These are phyloP conservation scores for Ophiocordyceps camponoti-leonardi DNA, from an alignment of 2,329 filamentous ascomycete genomes.

Conservation along the genomic window DNA sequence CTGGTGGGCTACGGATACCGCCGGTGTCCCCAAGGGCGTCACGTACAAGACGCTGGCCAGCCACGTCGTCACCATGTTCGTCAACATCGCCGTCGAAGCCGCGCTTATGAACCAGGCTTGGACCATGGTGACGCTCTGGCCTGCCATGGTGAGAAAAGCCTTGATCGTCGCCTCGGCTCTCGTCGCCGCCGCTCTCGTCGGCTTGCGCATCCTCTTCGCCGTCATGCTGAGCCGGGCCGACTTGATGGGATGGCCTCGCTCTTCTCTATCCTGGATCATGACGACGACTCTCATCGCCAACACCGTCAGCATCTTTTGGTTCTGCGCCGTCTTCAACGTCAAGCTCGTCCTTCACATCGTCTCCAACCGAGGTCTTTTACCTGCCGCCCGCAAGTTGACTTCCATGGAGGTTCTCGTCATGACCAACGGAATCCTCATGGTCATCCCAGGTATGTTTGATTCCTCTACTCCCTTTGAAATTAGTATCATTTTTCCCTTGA, in stretches of 20 bases:
- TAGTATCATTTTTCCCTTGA: background rate
- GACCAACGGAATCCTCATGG: slow-evolving; percentile 38
- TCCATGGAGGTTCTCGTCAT: slow-evolving; percentile 38
- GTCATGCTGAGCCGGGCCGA: slow-evolving; percentile 18
- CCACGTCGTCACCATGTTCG: slow-evolving; percentile 7
- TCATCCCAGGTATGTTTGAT: slow-evolving; percentile 28
- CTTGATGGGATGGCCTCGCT: slow-evolving; percentile 8
- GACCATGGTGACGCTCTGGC: slow-evolving; percentile 33
- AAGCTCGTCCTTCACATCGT: slow-evolving; percentile 31
- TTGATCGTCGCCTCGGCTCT: slow-evolving; percentile 15
- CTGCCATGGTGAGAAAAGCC: slow-evolving; percentile 13
- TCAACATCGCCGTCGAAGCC: slow-evolving; percentile 26
- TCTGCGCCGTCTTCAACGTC: slow-evolving; percentile 36
- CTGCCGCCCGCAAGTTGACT: slow-evolving; percentile 21
- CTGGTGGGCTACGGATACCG: slow-evolving; percentile 36
- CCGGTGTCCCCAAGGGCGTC: slow-evolving; percentile 20
- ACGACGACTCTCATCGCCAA: slow-evolving; percentile 20
- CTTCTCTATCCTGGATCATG: slow-evolving; percentile 21
- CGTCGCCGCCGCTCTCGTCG: slow-evolving; percentile 15
- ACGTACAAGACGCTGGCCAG: slow-evolving; percentile 22
- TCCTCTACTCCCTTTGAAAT: background rate
- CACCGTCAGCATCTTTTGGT: slow-evolving; percentile 29
- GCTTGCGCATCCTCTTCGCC: slow-evolving; percentile 15
- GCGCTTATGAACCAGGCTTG: slow-evolving; percentile 35
- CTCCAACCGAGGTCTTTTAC: slow-evolving; percentile 27